Conservation (phyloP, 768 basidiomycete species). For the Russula emetica region DNA sequence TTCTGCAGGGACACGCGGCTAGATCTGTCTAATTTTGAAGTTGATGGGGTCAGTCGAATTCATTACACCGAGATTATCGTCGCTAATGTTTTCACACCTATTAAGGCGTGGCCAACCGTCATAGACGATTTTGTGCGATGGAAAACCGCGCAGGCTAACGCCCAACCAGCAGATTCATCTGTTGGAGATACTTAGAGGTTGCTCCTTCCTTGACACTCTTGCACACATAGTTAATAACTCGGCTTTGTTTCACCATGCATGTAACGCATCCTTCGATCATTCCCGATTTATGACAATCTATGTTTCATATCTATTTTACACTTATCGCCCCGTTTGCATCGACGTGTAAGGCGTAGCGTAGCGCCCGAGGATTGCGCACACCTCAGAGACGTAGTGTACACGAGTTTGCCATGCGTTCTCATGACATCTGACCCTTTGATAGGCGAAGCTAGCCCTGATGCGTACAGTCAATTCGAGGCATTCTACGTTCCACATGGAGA, state of each 20-base stretch:
- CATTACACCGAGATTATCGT: slow-evolving; percentile 30
- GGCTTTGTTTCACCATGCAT: slow-evolving; percentile 4
- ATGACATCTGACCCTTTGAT: neutral
- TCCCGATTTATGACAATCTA: slow-evolving; percentile 1
- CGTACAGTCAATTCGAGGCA: too few species aligned
- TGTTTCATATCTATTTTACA: neutral
- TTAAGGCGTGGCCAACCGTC: slow-evolving; percentile 77
- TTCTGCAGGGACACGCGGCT: slow-evolving; percentile 63
- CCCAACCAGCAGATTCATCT: neutral
- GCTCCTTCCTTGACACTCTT: neutral
- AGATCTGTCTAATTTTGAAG: slow-evolving; percentile 62
- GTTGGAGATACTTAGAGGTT: slow-evolving; percentile 9
- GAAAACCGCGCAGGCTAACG: slow-evolving; percentile 43
- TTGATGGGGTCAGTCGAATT: slow-evolving; percentile 55
- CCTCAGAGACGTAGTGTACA: neutral
- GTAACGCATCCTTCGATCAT: slow-evolving; percentile 8
- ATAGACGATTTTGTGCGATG: slow-evolving; percentile 74
- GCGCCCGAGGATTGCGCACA: neutral
- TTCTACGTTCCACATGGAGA: neutral
- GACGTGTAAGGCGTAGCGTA: too few species aligned
- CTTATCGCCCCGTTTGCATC: neutral
- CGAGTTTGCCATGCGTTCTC: neutral
- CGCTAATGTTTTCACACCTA: slow-evolving; percentile 3
- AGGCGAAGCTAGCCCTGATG: neutral
- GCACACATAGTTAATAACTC: neutral